Conservation (phyloP, 306 rosid species). For the Spatholobus suberectus region DNA sequence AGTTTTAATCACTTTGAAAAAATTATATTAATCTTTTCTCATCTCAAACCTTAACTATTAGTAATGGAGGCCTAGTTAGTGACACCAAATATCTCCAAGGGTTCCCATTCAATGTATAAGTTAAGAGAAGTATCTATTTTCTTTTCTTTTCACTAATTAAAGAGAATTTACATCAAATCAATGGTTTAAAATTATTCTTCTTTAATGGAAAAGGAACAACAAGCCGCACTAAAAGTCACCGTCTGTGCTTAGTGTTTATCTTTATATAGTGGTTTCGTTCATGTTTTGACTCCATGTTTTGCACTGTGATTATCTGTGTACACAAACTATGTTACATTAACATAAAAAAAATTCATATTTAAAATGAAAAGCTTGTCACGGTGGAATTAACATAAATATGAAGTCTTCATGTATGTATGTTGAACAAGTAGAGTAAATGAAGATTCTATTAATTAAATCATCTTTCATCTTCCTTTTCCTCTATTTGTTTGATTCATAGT, state of each 20-base stretch:
- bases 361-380: too few species aligned
- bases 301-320: neutral
- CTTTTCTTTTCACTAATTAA: neutral
- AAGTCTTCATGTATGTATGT: too few species aligned
- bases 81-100: neutral
- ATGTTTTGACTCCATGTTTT: neutral
- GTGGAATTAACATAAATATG: too few species aligned
- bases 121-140: conserved; percentile 6
- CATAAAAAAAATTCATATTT: too few species aligned
- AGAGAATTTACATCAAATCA: conserved; percentile 20
- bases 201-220: neutral
- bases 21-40: neutral
- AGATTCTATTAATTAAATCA: too few species aligned
- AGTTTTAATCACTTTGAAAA: neutral
- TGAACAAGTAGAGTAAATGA: too few species aligned
- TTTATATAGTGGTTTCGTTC: neutral
- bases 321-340: neutral
- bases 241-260: neutral
- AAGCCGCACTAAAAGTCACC: conserved; percentile 22
- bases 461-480: too few species aligned
- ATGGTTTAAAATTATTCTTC: conserved; percentile 15
- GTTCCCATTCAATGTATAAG: conserved; percentile 11
- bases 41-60: neutral
- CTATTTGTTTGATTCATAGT: too few species aligned
- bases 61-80: neutral